Evolutionary conservation across 2,329 filamentous ascomycete species (phyloP), one percentile per base, ranked within the genome.

Genomic region (Fusarium sp.): DNA sequence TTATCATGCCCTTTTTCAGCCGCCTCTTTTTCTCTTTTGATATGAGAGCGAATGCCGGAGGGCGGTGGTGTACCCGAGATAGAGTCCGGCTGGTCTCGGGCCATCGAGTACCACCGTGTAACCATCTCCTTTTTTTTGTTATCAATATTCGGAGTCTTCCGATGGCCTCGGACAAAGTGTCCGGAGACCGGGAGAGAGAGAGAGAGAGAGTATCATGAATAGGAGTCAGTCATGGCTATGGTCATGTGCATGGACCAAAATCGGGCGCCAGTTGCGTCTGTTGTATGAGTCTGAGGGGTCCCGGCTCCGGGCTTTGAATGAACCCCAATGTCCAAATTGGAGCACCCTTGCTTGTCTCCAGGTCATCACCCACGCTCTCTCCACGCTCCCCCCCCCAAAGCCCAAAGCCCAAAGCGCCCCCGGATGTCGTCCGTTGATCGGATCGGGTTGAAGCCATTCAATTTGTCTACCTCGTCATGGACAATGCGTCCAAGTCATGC

Each of bases 401-500:
- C 32, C 32, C 32, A 15, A 34, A 34, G 32, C 32, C 14, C 32
- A 15, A 34, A 34, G 32, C 32, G 22, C 62, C 62, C 62, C 30
- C 62, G 64, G 68, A 69, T 54, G 34, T 65, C 44, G 48, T 61
- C 39, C 63, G 54, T 68, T 59, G 58, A 50, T 68, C 58, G 62
- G 56, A 50, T 62, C 47, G 65, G 47, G 41, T 52, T 73, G 74
- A 76, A 69, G 71, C 51, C 48, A 74, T 69, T 50, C 28, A 50
- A 63, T 68, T 68, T 55, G 56, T 63, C 48, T 75, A 59, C 42
- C 48, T 69, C 71, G 67, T 69, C 71, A 66, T 68, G 68, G 68
- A 74, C 68, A 59, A 55, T 68, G 68, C 66, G 61, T 64, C 61
- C 50, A 69, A 32, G 71, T 78, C 76, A 78, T 77, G 77, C 72